Conservation (phyloP, 805 yeast species). For the Wickerhamomyces tratensis region DNA sequence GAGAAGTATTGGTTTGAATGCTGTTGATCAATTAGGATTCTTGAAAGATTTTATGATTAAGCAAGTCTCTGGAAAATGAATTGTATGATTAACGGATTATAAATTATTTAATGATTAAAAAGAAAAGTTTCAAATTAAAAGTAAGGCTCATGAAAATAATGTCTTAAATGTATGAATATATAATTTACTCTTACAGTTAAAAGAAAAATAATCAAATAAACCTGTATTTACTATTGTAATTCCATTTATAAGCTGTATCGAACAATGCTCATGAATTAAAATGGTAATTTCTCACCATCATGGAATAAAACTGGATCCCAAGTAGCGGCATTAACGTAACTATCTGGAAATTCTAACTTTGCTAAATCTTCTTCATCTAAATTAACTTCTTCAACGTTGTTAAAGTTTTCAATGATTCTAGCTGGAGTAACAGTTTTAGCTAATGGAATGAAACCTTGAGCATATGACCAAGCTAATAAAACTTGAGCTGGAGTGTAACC, state of each 20-base stretch:
- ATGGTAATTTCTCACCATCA: too few species aligned
- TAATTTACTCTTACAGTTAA: too few species aligned
- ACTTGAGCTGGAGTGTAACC: constrained; percentile 35
- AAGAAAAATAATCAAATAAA: too few species aligned
- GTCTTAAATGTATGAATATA: too few species aligned
- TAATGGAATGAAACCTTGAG: constrained; percentile 44
- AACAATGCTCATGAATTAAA: too few species aligned
- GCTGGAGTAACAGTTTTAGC: constrained; percentile 28
- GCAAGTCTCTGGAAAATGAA: constrained; percentile 33
- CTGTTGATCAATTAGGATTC: constrained; percentile 52
- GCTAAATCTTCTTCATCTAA: constrained; percentile 1
- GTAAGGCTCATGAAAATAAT: too few species aligned
- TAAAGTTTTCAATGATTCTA: constrained; percentile 28
- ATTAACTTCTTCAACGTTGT: constrained; percentile 17
- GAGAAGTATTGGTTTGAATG: constrained; percentile 67
- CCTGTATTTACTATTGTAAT: too few species aligned
- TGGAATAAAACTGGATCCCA: too few species aligned
- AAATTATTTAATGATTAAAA: too few species aligned
- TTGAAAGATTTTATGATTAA: constrained; percentile 64
- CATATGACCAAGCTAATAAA: constrained; percentile 42
- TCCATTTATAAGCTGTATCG: too few species aligned
- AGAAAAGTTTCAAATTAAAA: too few species aligned
- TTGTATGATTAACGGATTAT: too few species aligned
- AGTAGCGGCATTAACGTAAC: neutral
- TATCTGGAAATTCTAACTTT: constrained; percentile 1